Percentiles rank a stretch among this genome's conserved stretches.
phyloP scores from a whole-genome alignment of 1,139 yeast species.

The Diutina sp. region DNA sequence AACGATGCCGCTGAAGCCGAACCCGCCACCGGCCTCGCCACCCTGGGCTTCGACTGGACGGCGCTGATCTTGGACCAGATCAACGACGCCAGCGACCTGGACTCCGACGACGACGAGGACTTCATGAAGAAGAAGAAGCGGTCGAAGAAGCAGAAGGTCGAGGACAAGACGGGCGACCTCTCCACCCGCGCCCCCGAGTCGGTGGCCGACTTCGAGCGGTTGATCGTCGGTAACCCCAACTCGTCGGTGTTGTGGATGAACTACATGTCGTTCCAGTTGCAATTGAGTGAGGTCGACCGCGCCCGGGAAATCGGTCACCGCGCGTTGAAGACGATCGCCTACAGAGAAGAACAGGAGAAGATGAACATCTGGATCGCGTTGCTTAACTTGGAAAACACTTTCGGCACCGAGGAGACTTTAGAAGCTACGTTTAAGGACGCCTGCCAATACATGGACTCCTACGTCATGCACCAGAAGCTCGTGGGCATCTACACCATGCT shows the following conservation, averaged over 20 bases:
- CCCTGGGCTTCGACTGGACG: slow-evolving; percentile 89
- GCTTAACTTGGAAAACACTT: slow-evolving; percentile 84
- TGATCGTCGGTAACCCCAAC: slow-evolving; percentile 83
- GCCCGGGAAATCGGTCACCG: slow-evolving; percentile 91
- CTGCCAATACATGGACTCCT: slow-evolving; percentile 84
- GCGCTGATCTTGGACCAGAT: slow-evolving; percentile 79
- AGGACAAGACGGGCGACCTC: slow-evolving; percentile 78
- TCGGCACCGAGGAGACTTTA: slow-evolving; percentile 75
- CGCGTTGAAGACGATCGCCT: slow-evolving; percentile 80
- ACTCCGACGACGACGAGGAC: slow-evolving; percentile 43
- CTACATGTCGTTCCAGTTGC: slow-evolving; percentile 95
- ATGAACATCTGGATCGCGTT: slow-evolving; percentile 93
- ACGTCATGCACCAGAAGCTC: slow-evolving; percentile 67
- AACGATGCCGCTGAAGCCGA: slow-evolving; percentile 7
- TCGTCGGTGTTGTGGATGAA: slow-evolving; percentile 95
- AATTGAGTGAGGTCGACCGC: slow-evolving; percentile 83
- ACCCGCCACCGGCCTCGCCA: slow-evolving; percentile 43
- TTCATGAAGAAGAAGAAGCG: slow-evolving; percentile 34
- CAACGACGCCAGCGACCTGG: slow-evolving; percentile 37
- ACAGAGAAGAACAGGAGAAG: slow-evolving; percentile 88
- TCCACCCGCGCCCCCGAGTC: slow-evolving; percentile 85
- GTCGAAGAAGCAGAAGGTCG: slow-evolving; percentile 34
- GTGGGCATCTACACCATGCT: slow-evolving; percentile 65
- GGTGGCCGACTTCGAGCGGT: slow-evolving; percentile 79
- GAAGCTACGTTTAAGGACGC: slow-evolving; percentile 75